phyloP scores from a whole-genome alignment of 352 stramenopile species.

The Thraustochytrium striatum region DNA sequence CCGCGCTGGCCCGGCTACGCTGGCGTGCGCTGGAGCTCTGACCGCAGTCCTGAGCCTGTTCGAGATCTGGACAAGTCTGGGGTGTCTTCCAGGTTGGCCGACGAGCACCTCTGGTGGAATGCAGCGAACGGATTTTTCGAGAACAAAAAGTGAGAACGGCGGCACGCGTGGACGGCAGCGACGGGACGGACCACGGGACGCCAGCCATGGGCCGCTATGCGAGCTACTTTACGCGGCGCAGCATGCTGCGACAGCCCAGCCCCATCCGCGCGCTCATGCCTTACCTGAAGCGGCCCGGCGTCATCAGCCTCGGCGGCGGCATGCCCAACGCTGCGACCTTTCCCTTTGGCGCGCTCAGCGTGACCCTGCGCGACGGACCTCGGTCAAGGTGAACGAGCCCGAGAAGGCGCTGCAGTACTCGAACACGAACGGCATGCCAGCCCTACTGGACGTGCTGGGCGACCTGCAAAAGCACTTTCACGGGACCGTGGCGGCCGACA shows the following conservation, averaged over 20 bases:
- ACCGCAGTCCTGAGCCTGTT: too few relatives aligned
- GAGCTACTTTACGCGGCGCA: constrained; percentile 23
- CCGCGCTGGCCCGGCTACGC: too few relatives aligned
- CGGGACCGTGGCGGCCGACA: neutral
- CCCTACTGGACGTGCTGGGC: constrained; percentile 54
- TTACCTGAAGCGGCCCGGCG: constrained; percentile 55
- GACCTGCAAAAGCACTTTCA: constrained; percentile 58
- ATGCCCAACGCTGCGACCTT: constrained; percentile 63
- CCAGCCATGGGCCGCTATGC: constrained; percentile 23
- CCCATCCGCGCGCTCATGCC: constrained; percentile 58
- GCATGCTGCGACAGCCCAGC: constrained; percentile 50
- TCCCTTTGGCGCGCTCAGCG: constrained; percentile 54
- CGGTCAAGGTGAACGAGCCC: constrained; percentile 48
- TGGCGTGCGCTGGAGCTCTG: too few relatives aligned
- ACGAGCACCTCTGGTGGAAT: too few relatives aligned
- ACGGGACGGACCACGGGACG: too few relatives aligned
- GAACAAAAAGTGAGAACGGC: too few relatives aligned
- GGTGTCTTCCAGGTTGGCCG: too few relatives aligned
- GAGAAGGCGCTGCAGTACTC: constrained; percentile 62
- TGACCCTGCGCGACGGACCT: constrained; percentile 48
- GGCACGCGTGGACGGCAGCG: too few relatives aligned
- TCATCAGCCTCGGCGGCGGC: constrained; percentile 62
- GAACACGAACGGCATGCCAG: constrained; percentile 55
- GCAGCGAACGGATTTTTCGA: too few relatives aligned
- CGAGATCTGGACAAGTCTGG: too few relatives aligned